Evolutionary conservation across 2,329 filamentous ascomycete genomes (phyloP), one percentile per base, ranked within the genome.

Genomic region (Cladosporium oxysporum): DNA sequence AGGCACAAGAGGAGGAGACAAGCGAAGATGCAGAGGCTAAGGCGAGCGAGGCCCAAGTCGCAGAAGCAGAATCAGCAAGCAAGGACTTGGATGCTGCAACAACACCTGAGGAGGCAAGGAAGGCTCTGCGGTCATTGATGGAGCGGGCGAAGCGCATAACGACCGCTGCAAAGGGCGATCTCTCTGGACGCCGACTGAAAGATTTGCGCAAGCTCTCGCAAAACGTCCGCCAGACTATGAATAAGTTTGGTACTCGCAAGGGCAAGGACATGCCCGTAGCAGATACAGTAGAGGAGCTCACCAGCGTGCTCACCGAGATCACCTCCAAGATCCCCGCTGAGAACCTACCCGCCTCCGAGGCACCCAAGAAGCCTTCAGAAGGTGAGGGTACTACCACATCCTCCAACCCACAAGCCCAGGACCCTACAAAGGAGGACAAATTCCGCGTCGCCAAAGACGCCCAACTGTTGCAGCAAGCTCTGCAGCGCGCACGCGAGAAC

Each of bases 121-220:
- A 80, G 66, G 80, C 79, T n/a, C 81, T 90, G 65, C 84, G 84
- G 71, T 76, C 76, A 7, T 80, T 91, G 29, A 79, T 86, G 60
- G 73, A 78, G 14, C 83, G 87, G 69, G 87, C 89, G 63, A 88
- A 89, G 76, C 76, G 75, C n/a, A 82, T 90, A 62, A 81, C 90
- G 67, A 81, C 83, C 11, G 83, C 79, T 65, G 77, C 85, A 66
- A 77, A 82, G 29, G 68, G 70, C 58, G 69, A 73, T 26, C 80
- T 93, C 37, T 84, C 85, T 35, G 91, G 87, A 63, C 90, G 89
- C 76, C 87, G 90, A 75, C 95, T 94, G 82, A 87, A 90, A 75
- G 85, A 89, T 63, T 83, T 96, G 63, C 90, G 92, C 60, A 80
- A 84, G n/a, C 91, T 96, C 80, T 82, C 90, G 67, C 85, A 85